phyloP scores from a whole-genome alignment of 306 rosid species.

The Prunus kanzakura region DNA sequence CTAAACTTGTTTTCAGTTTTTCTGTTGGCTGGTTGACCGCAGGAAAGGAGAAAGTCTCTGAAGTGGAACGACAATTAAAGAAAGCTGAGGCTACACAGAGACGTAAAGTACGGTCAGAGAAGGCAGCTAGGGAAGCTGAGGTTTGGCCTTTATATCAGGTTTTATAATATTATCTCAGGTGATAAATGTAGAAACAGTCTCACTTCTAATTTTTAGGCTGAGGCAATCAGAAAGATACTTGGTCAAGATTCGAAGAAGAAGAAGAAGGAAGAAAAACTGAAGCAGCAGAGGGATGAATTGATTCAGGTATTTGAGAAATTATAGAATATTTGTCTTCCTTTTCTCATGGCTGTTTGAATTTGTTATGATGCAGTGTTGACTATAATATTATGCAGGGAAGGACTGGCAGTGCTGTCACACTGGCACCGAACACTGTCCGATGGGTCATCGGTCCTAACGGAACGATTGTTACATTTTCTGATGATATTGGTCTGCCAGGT shows the following conservation, averaged over 20 bases:
- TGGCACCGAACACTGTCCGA: slow-evolving; percentile 47
- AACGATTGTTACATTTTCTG: slow-evolving; percentile 47
- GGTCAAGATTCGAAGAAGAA: slow-evolving; percentile 62
- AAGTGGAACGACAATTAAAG: slow-evolving; percentile 53
- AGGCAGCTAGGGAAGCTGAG: slow-evolving; percentile 60
- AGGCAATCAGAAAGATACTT: slow-evolving; percentile 61
- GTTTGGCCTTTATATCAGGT: slow-evolving; percentile 27
- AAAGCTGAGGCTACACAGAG: slow-evolving; percentile 58
- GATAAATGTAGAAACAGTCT: slow-evolving; percentile 6
- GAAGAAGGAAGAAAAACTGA: slow-evolving; percentile 57
- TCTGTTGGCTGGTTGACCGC: slow-evolving; percentile 18
- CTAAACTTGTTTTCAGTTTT: slow-evolving; percentile 18
- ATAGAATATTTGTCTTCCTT: not conserved
- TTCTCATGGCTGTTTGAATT: not conserved
- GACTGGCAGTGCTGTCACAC: slow-evolving; percentile 28
- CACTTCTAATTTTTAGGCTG: slow-evolving; percentile 39
- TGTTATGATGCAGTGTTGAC: not conserved
- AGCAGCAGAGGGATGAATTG: slow-evolving; percentile 39
- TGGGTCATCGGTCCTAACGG: slow-evolving; percentile 49
- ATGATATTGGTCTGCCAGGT: slow-evolving; percentile 53
- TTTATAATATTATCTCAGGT: slow-evolving; percentile 3
- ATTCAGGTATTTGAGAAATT: slow-evolving; percentile 29
- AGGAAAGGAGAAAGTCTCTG: slow-evolving; percentile 46
- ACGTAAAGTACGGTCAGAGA: slow-evolving; percentile 53
- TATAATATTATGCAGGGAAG: slow-evolving; percentile 37